Base-by-base conservation (phyloP, 768 basidiomycete genomes). In the Rossbeevera mucosa region DNA sequence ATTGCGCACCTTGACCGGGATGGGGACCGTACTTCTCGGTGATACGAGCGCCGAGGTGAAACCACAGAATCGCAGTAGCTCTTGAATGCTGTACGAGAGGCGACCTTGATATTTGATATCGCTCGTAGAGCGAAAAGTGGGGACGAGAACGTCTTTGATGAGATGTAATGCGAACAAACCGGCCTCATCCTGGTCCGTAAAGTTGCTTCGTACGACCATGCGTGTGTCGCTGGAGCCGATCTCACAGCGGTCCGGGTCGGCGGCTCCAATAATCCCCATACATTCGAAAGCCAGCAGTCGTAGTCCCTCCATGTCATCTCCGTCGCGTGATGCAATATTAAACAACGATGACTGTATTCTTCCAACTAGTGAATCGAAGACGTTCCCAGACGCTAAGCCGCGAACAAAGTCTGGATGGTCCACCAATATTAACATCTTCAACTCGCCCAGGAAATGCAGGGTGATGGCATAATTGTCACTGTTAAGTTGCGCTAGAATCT, bases 171-270 rank as follows among this genome's bases (percentile, higher is more conserved):
- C 93, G 64, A 99, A 98, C 6, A 74, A 58, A 44, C 83, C 72
- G 0, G 89, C 80, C 68, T 97, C 94, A 13, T 73, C 74, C 45
- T 87, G 83, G 58, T 94, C 87, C 1, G 73, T 74, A 65, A 93
- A 96, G 65, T 97, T 94, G 62, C 78, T 80, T 54, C 83, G 74
- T 44, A 97, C 77, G 43, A 93, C 78, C 71, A 89, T 86, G 41
- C 78, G 77, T 2, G 79, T 68, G 55, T 87, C 84, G 31, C 69
- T 71, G 26, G 76, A 65, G 1, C 73, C 72, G 18, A 91, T 75
- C 56, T 91, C 86, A 61, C 88, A 88, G 45, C 96, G 80, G 73
- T 98, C 95, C 0, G 95, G 95, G 68, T 99, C 96, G 16, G 94
- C 78, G 2, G 96, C 96, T 6, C 96, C 96, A 12, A 98, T 71